Base-by-base conservation (phyloP, 768 basidiomycete species). In the Harrya chromipes region DNA sequence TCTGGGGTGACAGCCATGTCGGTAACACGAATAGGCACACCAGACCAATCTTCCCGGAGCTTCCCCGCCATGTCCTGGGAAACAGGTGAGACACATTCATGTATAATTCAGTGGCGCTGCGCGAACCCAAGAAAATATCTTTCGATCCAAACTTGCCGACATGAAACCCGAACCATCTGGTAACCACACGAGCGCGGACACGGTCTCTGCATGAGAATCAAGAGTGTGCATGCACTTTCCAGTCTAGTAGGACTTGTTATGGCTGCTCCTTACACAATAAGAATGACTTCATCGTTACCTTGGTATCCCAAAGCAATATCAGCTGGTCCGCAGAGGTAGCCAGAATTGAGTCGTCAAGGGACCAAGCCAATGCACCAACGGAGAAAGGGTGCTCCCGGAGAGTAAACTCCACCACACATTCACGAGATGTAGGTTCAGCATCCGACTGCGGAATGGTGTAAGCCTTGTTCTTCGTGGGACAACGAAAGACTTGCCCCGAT, bases 161-260 rank as follows among this genome's bases (percentile, higher is more conserved):
- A 97, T 80, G 65, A 98, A 97, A 8, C 90, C 92, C 19, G 83
- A 82, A 29, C 87, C 87, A 65, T 97, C 89, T 17, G 92, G 88
- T 35, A 93, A 72, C 91, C 93, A 97, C 26, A 81, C 79, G 31
- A 97, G 77, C 2, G 91, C 83, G 16, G 90, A 90, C 46, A 98
- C 90, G 2, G 84, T 84, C 51, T 97, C 92, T 35, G 72, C 71
- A 66, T 97, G 93, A 33, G 79, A 79, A 11, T 83, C 79, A 17
- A 91, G 73, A 0, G 80, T 77, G 50, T 81, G 75, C 43, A 85
- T 71, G 63, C 82, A 84, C 45, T 76, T 68, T n/a, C 91, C 91
- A 33, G 85, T 87, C 91, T 94, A 60, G 12, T 21, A 58, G 52
- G 35, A 56, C 43, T 52, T 62, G 16, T 40, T 44, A 45, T 33